A percentile compares a stretch with the other conserved stretches of the same genome.
Evolutionary conservation across 2,329 filamentous ascomycete genomes (phyloP).

Genomic region (Epichloe sibirici): DNA sequence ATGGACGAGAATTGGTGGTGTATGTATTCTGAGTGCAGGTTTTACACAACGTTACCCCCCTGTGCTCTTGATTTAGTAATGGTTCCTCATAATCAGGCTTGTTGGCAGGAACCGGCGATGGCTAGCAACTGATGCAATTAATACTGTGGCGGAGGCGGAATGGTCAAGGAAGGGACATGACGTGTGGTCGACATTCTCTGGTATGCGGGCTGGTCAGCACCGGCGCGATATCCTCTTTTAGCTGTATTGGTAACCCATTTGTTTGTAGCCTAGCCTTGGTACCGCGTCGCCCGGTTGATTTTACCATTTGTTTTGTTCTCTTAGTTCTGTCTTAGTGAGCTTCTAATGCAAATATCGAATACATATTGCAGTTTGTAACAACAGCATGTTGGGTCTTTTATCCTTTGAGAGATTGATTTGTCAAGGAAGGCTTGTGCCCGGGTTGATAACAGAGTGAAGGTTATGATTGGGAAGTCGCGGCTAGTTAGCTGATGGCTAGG

Average conservation of each 20-base stretch:
- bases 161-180: constrained; percentile 4
- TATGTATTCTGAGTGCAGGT: constrained; percentile 3
- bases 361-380: constrained; percentile 17
- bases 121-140: constrained; percentile 8
- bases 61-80: constrained; percentile 4
- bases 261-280: constrained; percentile 16
- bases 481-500: no score
- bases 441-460: no score
- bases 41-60: background rate
- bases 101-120: constrained; percentile 6
- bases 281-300: constrained; percentile 13
- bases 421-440: no score
- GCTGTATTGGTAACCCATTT: constrained; percentile 17
- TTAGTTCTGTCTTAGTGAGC: constrained; percentile 43
- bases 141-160: constrained; percentile 6
- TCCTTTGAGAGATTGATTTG: no score
- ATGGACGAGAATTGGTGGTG: constrained; percentile 9
- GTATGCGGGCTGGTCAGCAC: constrained; percentile 6
- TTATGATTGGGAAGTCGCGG: no score
- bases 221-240: constrained; percentile 8
- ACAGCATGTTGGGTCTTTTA: background rate
- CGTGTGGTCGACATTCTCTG: constrained; percentile 11
- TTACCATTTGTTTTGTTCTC: constrained; percentile 31
- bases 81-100: constrained; percentile 1
- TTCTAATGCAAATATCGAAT: constrained; percentile 53